Base-by-base conservation (phyloP, 306 rosid genomes). In the Malus fusca region DNA sequence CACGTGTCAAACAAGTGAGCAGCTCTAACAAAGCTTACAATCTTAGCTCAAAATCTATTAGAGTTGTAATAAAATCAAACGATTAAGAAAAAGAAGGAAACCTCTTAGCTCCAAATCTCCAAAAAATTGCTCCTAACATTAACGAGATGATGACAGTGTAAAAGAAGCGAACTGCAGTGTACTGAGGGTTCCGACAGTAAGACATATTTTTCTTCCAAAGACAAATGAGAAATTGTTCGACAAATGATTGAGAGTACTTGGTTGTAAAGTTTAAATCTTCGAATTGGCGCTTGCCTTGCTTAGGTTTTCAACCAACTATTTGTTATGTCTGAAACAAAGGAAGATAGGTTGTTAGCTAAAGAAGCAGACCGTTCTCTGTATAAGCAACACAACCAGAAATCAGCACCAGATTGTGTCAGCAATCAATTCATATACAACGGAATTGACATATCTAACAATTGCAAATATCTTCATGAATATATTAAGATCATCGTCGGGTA, bases 161-260 rank as follows among this genome's bases (percentile, higher is more conserved):
- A 72, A 93, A 88, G 89, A 90, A 93, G 74, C 97, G 92, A 80
- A 93, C 98, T 66, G 97, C 98, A 66, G 98, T 91, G 98, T 91
- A 93, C 72, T 93, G 98, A 7, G 98, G 98, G 68, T 91, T 88
- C 77, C 98, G 87, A 97, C 98, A 93, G 81, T 93, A 93, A 66
- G 94, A 91, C 77, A 93, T 82, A 82, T 93, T 90, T 84, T 93
- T 97, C 91, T 93, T 93, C 98, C 98, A 91, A 22, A 91, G 90
- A 83, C 97, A 93, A 78, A 97, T 90, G 75, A 90, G 83, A 59
- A 93, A 93, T 83, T 93, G 98, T 76, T 93, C 91, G 82, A 88
- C 86, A 83, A 78, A 74, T 77, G 98, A 79, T 66, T 92, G 92
- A 58, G 92, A 86, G 79, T 82, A 93, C 87, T 90, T 91, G 86